Percentiles rank a stretch among this genome's conserved stretches.
Conservation (phyloP, 2,329 filamentous ascomycete genomes). For the Laburnicola sp. region DNA sequence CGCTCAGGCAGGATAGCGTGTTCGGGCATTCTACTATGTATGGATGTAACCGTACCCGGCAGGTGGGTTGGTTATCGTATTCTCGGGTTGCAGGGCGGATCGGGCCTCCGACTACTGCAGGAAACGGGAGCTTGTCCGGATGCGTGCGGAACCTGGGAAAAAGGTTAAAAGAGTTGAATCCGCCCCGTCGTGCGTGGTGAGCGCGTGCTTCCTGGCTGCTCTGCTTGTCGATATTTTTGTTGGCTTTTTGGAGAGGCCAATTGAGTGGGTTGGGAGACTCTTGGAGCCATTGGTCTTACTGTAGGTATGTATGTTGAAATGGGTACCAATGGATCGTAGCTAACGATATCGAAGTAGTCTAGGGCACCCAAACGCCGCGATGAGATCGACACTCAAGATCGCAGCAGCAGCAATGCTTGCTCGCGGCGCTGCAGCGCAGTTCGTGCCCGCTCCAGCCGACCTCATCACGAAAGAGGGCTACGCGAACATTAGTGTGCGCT, state of each 20-base stretch:
- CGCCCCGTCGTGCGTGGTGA: not conserved
- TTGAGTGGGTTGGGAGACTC: not conserved
- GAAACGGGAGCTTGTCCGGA: not conserved
- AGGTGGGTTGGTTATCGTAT: conserved; percentile 5
- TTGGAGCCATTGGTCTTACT: not conserved
- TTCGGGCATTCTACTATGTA: not conserved
- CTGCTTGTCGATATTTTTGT: not conserved
- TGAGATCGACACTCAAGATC: not conserved
- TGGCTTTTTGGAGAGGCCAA: not conserved
- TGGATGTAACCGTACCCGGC: conserved; percentile 4
- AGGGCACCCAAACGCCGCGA: not conserved
- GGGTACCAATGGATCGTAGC: not conserved
- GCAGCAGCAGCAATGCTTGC: conserved; percentile 15
- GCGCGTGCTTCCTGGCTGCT: not conserved
- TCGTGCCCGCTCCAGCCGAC: conserved; percentile 51
- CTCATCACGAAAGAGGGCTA: conserved; percentile 50
- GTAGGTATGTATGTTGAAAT: not conserved
- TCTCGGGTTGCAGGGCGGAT: not conserved
- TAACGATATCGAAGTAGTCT: not conserved
- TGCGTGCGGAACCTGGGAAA: not conserved
- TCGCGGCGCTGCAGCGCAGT: conserved; percentile 42
- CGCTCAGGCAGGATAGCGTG: not conserved
- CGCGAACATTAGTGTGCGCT: conserved; percentile 58
- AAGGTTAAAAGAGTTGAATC: not conserved
- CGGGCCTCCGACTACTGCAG: not conserved